Base-by-base conservation (phyloP, 2,329 filamentous ascomycete species). In the Drechslerella stenobrocha region DNA sequence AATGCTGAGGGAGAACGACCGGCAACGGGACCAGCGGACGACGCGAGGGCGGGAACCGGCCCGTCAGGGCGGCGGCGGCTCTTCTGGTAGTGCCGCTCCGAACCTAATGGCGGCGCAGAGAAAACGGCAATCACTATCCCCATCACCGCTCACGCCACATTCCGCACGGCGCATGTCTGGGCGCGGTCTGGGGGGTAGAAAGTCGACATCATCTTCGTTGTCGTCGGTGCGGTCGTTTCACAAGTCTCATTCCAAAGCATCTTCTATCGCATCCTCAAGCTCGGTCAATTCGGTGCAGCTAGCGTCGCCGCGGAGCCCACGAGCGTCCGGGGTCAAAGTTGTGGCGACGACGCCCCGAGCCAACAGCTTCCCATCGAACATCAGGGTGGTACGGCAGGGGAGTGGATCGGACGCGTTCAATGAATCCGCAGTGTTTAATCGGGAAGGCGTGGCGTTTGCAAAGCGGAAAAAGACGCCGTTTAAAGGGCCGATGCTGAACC, bases 191-290 rank as follows among this genome's bases (percentile, higher is more conserved):
- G 84, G 91, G 24, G 92, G 93, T 34, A 85, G 93, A 67, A 97
- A 97, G 76, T 97, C 92, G 0, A 98, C 93, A 0, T 96, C 90
- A 0, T 96, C 90, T 0, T 97, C 91, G 0, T 86, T 98, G 13
- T 96, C 90, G 0, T 96, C 90, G 0, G 87, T 98, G 60, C 87
- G 93, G 63, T 95, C 88, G 44, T 90, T 97, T 90, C 85, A 87
- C 53, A 88, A 93, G 75, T 86, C 87, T 1, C 92, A 96, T 76
- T 96, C 90, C 20, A 97, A 97, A 77, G 90, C 93, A 0, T 95
- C 89, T 0, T 96, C 90, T 0, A 66, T 66, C 28, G 93, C 90
- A 0, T 96, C 90, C 42, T 96, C 87, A 0, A 84, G 84, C 2
- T 81, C 83, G 2, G 82, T 85, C 15, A 87, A 87, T 32, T 87